Conservation (phyloP, 179 eudicot genomes). For the Beta corolliflora region DNA sequence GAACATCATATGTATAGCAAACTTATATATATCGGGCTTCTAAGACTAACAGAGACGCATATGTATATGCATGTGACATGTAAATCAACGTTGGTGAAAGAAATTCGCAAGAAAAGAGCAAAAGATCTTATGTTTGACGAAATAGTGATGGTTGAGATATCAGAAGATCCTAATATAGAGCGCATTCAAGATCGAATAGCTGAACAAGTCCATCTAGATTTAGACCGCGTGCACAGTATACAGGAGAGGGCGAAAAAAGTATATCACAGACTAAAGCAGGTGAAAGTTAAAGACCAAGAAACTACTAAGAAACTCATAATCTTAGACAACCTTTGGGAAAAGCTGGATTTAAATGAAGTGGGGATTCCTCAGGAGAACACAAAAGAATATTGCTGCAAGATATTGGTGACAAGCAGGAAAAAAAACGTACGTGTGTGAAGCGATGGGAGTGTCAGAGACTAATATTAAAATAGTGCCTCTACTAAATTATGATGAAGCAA, state of each 20-base stretch:
- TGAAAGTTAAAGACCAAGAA: neutral
- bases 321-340: constrained; percentile 26
- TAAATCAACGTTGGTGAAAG: constrained; percentile 26
- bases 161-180: constrained; percentile 21
- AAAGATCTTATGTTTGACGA: constrained; percentile 2
- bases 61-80: constrained; percentile 15
- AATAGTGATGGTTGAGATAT: constrained; percentile 23
- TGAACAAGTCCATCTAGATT: neutral
- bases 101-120: neutral
- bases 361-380: constrained; percentile 20
- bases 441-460: constrained; percentile 2
- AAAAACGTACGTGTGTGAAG: constrained; percentile 15
- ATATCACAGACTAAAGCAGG: neutral
- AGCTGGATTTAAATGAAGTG: constrained; percentile 15
- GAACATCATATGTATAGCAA: no score
- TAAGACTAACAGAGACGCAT: neutral
- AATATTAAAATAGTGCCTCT: neutral
- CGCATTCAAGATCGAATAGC: constrained; percentile 29
- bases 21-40: no score
- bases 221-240: neutral
- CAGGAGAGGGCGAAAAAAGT: no score
- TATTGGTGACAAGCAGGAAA: constrained; percentile 15
- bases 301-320: constrained; percentile 18
- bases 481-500: constrained; percentile 4
- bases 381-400: constrained; percentile 2